Conservation (phyloP, 148 eudicot species). For the Dianthus caryophyllus region DNA sequence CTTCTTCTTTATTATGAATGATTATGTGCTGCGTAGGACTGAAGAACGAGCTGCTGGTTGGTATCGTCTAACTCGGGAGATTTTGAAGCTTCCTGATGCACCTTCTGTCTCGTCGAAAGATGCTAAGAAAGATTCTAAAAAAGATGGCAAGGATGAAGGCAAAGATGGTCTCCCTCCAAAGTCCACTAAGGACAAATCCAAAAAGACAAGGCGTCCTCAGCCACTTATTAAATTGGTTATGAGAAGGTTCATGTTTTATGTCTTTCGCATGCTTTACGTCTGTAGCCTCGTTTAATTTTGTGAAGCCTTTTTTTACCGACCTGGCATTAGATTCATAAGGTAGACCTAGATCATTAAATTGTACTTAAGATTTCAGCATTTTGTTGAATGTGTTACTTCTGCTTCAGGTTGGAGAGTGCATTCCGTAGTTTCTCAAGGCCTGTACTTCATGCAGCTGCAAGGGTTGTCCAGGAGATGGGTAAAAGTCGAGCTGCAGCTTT, state of each 20-base stretch:
- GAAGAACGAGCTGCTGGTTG: slow-evolving; percentile 99
- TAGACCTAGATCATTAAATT: not conserved
- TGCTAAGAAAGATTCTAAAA: slow-evolving; percentile 34
- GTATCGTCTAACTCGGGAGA: slow-evolving; percentile 93
- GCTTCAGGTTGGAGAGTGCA: slow-evolving; percentile 82
- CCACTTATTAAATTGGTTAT: slow-evolving; percentile 93
- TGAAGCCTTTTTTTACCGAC: not conserved
- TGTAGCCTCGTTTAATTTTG: not conserved
- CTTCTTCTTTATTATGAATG: not conserved
- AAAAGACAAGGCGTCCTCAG: slow-evolving; percentile 82
- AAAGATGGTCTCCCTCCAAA: slow-evolving; percentile 62
- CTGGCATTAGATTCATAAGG: not conserved
- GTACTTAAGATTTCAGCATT: not conserved
- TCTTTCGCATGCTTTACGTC: not conserved
- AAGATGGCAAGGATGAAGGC: slow-evolving; percentile 50
- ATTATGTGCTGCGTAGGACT: slow-evolving; percentile 41
- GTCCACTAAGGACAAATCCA: slow-evolving; percentile 70
- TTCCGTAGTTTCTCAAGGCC: slow-evolving; percentile 95
- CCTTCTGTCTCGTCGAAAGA: slow-evolving; percentile 57
- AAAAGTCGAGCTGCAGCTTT: slow-evolving; percentile 99
- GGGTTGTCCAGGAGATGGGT: slow-evolving; percentile 99
- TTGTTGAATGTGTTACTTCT: not conserved
- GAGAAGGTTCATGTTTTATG: slow-evolving; percentile 60
- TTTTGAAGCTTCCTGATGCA: slow-evolving; percentile 91
- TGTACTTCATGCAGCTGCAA: slow-evolving; percentile 88